phyloP scores from a whole-genome alignment of 805 yeast species.

The Schwanniomyces polymorphus region DNA sequence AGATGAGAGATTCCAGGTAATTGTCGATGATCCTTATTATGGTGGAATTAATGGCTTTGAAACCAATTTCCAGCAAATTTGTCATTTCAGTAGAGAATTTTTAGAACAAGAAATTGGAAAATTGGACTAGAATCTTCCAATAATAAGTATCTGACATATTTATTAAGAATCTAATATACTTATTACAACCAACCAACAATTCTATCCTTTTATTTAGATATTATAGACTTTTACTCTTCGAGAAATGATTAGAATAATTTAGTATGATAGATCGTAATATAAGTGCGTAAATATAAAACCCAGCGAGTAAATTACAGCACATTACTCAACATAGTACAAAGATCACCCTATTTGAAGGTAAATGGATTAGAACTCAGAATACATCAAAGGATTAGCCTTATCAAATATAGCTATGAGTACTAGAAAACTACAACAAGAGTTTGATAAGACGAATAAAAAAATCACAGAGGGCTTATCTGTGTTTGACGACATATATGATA shows the following conservation, averaged over 20 bases:
- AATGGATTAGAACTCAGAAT: background rate
- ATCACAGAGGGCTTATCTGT: slow-evolving; percentile 87
- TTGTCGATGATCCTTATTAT: slow-evolving; percentile 90
- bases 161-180: background rate
- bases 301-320: background rate
- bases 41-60: slow-evolving; percentile 87
- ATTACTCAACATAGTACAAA: background rate
- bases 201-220: background rate
- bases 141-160: background rate
- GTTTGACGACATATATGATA: slow-evolving; percentile 84
- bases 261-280: background rate
- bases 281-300: background rate
- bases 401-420: slow-evolving; percentile 32
- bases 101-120: slow-evolving; percentile 48
- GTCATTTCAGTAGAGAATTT: slow-evolving; percentile 74
- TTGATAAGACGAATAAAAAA: slow-evolving; percentile 88
- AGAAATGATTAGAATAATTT: no score
- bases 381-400: background rate
- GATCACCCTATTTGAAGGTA: background rate
- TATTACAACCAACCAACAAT: no score
- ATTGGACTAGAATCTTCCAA: slow-evolving; percentile 1
- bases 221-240: background rate
- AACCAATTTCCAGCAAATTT: slow-evolving; percentile 69
- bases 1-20: slow-evolving; percentile 45
- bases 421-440: slow-evolving; percentile 61